phyloP scores from a whole-genome alignment of 1,284 basidiomycete genomes.

The Athelia psychrophila region DNA sequence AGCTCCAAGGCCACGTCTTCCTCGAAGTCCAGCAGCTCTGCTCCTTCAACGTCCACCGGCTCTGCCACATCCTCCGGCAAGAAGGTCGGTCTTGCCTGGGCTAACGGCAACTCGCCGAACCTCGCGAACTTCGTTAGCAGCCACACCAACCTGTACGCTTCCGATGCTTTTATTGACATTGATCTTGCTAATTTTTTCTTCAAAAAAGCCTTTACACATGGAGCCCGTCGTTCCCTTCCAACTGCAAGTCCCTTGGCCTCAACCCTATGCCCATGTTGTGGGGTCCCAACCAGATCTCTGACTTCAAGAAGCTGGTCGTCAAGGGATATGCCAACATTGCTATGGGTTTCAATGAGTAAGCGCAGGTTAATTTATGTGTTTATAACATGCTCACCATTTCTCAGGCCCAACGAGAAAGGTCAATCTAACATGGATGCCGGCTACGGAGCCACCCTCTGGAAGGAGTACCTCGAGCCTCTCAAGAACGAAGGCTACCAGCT shows the following conservation, averaged over 20 bases:
- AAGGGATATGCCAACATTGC: conserved; percentile 49
- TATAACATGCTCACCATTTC: conserved; percentile 3
- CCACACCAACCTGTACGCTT: conserved; percentile 42
- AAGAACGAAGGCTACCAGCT: conserved; percentile 52
- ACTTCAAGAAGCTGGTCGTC: conserved; percentile 42
- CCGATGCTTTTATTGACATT: conserved; percentile 3
- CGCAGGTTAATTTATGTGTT: conserved; percentile 7
- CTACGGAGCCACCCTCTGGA: conserved; percentile 56
- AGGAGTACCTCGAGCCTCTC: conserved; percentile 60
- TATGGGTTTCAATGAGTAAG: conserved; percentile 73
- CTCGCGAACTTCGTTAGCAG: conserved; percentile 46
- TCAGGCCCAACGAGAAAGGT: conserved; percentile 39
- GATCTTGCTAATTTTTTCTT: not conserved
- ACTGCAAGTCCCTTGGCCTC: conserved; percentile 39
- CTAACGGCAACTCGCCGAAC: conserved; percentile 45
- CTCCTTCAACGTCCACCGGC: conserved; percentile 12
- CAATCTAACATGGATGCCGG: conserved; percentile 61
- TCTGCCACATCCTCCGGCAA: conserved; percentile 18
- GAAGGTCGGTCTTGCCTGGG: conserved; percentile 68
- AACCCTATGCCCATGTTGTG: conserved; percentile 68
- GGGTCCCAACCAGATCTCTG: conserved; percentile 46
- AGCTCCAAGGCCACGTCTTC: conserved; percentile 10
- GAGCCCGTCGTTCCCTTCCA: conserved; percentile 40
- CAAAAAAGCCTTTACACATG: conserved; percentile 54
- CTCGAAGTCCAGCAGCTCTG: conserved; percentile 2